Percentiles rank a stretch among this genome's conserved stretches.
Evolutionary conservation across 164 flowering plant species (phyloP).

Genomic region (Dillenia suffruticosa): DNA sequence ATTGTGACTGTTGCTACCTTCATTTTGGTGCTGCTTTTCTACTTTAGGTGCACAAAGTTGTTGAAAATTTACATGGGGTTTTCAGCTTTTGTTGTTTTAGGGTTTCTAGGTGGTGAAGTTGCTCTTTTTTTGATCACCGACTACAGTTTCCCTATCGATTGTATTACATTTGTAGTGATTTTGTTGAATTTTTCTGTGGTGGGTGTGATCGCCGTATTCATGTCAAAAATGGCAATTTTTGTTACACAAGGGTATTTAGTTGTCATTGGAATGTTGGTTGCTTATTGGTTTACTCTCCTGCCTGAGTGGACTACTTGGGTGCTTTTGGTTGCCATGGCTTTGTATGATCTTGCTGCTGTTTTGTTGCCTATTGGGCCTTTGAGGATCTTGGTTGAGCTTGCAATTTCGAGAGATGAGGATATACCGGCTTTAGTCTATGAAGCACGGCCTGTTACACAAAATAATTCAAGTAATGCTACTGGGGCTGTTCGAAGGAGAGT

Average conservation of each 20-base stretch:
- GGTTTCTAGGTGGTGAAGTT: constrained; percentile 85
- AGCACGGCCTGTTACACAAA: constrained; percentile 66
- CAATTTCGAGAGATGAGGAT: constrained; percentile 90
- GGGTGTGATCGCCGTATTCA: constrained; percentile 77
- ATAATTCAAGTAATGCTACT: constrained; percentile 19
- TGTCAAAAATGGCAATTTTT: constrained; percentile 69
- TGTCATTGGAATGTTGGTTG: constrained; percentile 87
- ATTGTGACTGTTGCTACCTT: constrained; percentile 71
- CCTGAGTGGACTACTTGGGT: constrained; percentile 99
- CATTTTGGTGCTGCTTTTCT: constrained; percentile 80
- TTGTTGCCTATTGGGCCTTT: constrained; percentile 95
- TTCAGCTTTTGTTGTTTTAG: constrained; percentile 75
- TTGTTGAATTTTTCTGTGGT: constrained; percentile 80
- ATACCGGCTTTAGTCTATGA: constrained; percentile 98
- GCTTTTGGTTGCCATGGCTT: constrained; percentile 81
- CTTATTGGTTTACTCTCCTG: constrained; percentile 86
- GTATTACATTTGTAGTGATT: constrained; percentile 51
- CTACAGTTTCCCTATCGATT: constrained; percentile 59
- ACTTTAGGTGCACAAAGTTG: constrained; percentile 67
- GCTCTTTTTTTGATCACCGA: constrained; percentile 43
- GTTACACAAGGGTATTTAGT: constrained; percentile 85
- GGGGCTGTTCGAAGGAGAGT: constrained; percentile 49
- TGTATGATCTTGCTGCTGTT: constrained; percentile 97
- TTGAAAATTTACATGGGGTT: constrained; percentile 86
- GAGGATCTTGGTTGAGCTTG: constrained; percentile 92